Evolutionary conservation across 805 yeast genomes (phyloP).

Genomic region (Ogataea parapolymorpha): DNA sequence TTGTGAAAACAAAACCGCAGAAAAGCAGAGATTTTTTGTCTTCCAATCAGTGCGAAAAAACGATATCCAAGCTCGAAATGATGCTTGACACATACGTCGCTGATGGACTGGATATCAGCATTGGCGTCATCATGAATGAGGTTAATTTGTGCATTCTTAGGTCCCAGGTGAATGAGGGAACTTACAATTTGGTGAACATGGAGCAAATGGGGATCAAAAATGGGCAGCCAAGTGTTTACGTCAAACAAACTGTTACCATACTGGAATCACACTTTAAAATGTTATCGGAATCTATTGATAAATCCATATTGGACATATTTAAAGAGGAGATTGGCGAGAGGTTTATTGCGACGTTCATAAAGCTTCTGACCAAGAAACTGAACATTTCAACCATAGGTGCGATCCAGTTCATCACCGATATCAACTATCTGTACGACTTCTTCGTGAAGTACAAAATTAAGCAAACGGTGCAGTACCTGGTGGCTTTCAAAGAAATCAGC

Average conservation of each 20-base stretch:
- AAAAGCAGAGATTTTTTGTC: conserved; percentile 75
- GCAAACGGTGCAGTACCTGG: conserved; percentile 70
- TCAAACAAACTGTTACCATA: conserved; percentile 56
- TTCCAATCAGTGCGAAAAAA: conserved; percentile 72
- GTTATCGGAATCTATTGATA: conserved; percentile 79
- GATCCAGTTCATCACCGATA: conserved; percentile 71
- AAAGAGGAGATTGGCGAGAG: conserved; percentile 92
- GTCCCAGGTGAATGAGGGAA: conserved; percentile 36
- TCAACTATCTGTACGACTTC: conserved; percentile 76
- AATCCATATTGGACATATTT: conserved; percentile 83
- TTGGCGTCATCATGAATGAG: conserved; percentile 82
- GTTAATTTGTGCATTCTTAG: conserved; percentile 35
- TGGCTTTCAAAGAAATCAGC: conserved; percentile 79
- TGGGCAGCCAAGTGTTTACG: conserved; percentile 54
- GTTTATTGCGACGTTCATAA: conserved; percentile 71
- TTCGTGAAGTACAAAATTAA: conserved; percentile 59
- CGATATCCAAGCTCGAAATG: conserved; percentile 57
- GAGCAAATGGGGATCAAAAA: conserved; percentile 23
- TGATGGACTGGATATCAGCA: conserved; percentile 87
- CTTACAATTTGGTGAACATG: conserved; percentile 41
- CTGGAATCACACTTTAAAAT: conserved; percentile 69
- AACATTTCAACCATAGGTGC: conserved; percentile 82
- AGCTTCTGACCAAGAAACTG: conserved; percentile 64
- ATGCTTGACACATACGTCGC: conserved; percentile 87
- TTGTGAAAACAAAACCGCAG: conserved; percentile 44